phyloP scores from a whole-genome alignment of 306 rosid species.

The Cucurbita maxima region DNA sequence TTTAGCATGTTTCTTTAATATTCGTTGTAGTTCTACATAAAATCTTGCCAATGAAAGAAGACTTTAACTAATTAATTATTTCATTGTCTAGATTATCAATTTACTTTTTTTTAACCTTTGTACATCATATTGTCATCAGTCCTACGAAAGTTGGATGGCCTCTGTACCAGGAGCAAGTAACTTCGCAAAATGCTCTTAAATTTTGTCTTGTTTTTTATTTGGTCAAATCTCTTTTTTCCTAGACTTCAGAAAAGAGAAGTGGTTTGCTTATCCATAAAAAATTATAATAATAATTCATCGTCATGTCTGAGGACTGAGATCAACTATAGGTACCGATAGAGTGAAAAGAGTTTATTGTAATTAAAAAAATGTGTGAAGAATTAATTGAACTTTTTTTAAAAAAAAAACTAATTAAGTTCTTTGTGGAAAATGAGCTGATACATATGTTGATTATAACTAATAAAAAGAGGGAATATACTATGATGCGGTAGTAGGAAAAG shows the following conservation, averaged over 20 bases:
- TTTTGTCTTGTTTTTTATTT: background rate
- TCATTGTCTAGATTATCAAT: background rate
- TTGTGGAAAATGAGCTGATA: background rate
- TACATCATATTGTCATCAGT: background rate
- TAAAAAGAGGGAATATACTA: background rate
- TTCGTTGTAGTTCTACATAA: background rate
- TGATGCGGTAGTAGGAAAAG: background rate
- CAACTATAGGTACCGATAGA: background rate
- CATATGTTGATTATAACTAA: background rate
- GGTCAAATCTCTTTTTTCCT: background rate
- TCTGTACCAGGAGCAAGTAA: background rate
- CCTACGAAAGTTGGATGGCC: background rate
- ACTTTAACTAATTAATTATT: background rate
- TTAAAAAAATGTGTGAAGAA: too few relatives aligned
- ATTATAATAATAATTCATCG: background rate
- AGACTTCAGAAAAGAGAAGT: background rate
- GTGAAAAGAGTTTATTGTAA: background rate
- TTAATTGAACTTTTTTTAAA: too few relatives aligned
- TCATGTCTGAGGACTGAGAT: background rate
- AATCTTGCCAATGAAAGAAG: background rate
- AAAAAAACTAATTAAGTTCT: background rate
- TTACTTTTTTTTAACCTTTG: background rate
- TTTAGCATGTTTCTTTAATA: background rate
- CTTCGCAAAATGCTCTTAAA: background rate
- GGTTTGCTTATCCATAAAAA: background rate